Conservation (phyloP, 2,329 filamentous ascomycete species). For the Cryoendolithus antarcticus region DNA sequence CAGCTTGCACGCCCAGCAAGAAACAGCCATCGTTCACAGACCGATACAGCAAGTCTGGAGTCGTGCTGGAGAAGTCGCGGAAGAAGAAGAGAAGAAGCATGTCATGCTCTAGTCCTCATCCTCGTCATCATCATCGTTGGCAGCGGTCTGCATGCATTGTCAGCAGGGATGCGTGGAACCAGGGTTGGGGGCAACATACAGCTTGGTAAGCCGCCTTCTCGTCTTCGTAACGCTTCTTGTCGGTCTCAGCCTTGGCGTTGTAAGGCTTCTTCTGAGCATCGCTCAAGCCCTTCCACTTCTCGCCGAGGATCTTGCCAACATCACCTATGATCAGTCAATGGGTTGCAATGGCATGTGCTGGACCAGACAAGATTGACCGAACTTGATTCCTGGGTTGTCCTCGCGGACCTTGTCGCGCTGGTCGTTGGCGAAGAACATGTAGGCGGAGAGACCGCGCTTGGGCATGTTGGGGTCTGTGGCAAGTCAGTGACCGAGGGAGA, state of each 20-base stretch:
- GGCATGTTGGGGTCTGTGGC: slow-evolving; percentile 84
- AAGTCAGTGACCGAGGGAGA: slow-evolving; percentile 8
- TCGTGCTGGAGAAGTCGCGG: no score
- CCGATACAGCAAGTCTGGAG: no score
- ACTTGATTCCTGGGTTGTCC: slow-evolving; percentile 95
- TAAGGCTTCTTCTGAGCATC: slow-evolving; percentile 90
- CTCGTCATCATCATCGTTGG: slow-evolving; percentile 26
- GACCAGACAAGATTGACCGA: no score
- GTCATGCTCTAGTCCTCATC: slow-evolving; percentile 14
- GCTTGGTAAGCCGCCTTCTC: slow-evolving; percentile 84
- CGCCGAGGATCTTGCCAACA: slow-evolving; percentile 94
- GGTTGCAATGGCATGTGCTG: no score
- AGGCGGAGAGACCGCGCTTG: slow-evolving; percentile 97
- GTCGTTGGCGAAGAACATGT: slow-evolving; percentile 99
- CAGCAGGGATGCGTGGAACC: slow-evolving; percentile 5
- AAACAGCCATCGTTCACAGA: no score
- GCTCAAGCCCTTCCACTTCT: slow-evolving; percentile 94
- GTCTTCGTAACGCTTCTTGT: slow-evolving; percentile 99
- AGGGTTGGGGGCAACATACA: slow-evolving; percentile 41
- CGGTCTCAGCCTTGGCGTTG: slow-evolving; percentile 87
- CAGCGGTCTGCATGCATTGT: slow-evolving; percentile 16
- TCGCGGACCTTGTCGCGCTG: slow-evolving; percentile 96
- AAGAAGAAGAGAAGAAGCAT: not conserved
- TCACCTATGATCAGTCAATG: slow-evolving; percentile 52
- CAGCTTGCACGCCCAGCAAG: no score